Conservation (phyloP, 140 eudicot species). For the Stevia rebaudiana region DNA sequence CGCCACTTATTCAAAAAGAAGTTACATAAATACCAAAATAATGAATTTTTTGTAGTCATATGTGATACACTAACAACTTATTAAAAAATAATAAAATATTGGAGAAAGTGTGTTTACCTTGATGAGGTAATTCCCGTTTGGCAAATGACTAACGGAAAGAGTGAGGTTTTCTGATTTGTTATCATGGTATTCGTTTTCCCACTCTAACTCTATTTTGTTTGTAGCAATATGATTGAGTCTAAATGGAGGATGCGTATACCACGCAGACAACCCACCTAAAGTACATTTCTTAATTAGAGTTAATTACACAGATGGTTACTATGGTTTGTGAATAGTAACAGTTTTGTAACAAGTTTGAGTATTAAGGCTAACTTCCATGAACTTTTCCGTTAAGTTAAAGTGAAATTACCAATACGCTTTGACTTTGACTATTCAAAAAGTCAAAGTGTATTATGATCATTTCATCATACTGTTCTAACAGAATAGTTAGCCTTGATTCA, state of each 20-base stretch:
- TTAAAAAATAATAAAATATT: not conserved
- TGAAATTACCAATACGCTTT: no score
- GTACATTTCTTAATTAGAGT: conserved; percentile 14
- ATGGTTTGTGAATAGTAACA: no score
- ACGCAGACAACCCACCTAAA: conserved; percentile 62
- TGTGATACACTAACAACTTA: not conserved
- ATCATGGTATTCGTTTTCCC: conserved; percentile 62
- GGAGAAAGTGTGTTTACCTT: conserved; percentile 40
- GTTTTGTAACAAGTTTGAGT: no score
- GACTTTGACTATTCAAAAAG: no score
- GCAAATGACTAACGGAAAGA: conserved; percentile 47
- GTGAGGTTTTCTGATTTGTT: conserved; percentile 39
- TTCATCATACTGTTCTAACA: no score
- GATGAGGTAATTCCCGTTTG: conserved; percentile 68
- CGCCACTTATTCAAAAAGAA: not conserved
- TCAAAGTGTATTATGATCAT: no score
- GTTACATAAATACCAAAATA: not conserved
- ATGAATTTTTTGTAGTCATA: not conserved
- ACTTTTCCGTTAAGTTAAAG: no score
- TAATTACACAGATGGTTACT: no score
- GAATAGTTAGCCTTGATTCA: no score
- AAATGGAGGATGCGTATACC: conserved; percentile 80
- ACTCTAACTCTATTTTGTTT: conserved; percentile 54
- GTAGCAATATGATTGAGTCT: conserved; percentile 65
- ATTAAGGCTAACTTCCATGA: no score